Percentiles rank a stretch among this genome's conserved stretches.
phyloP scores from a whole-genome alignment of 768 basidiomycete genomes.

The Scleroderma bovista region DNA sequence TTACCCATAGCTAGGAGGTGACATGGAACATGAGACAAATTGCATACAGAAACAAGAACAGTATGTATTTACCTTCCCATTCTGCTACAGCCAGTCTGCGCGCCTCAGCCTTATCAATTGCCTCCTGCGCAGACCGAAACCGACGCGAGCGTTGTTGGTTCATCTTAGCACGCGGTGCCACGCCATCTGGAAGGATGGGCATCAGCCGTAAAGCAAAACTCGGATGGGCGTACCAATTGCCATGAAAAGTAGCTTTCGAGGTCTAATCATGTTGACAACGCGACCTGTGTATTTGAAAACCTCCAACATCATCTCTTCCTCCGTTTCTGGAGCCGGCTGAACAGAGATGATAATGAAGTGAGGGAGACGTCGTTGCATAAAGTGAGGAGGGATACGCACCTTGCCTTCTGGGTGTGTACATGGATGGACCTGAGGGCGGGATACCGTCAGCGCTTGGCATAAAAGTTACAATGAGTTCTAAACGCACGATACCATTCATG shows the following conservation, averaged over 20 bases:
- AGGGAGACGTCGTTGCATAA: not conserved
- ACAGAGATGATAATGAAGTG: constrained; percentile 1
- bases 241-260: constrained; percentile 94
- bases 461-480: not conserved
- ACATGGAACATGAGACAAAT: constrained; percentile 1
- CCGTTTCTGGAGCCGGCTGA: constrained; percentile 93
- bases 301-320: constrained; percentile 99
- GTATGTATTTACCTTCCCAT: constrained; percentile 82
- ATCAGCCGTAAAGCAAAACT: constrained; percentile 1
- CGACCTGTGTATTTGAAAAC: constrained; percentile 96
- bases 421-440: constrained; percentile 72
- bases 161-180: constrained; percentile 99
- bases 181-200: constrained; percentile 63
- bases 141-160: constrained; percentile 98
- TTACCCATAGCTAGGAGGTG: constrained; percentile 81
- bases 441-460: not conserved
- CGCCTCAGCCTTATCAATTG: constrained; percentile 88
- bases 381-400: constrained; percentile 34
- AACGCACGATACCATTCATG: constrained; percentile 95
- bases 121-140: constrained; percentile 92
- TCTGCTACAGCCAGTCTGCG: constrained; percentile 73
- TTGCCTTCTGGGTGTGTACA: constrained; percentile 99
- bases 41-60: not conserved
- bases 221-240: constrained; percentile 73
- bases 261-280: constrained; percentile 94